phyloP scores from a whole-genome alignment of 805 yeast genomes.

The Candida succiphila region DNA sequence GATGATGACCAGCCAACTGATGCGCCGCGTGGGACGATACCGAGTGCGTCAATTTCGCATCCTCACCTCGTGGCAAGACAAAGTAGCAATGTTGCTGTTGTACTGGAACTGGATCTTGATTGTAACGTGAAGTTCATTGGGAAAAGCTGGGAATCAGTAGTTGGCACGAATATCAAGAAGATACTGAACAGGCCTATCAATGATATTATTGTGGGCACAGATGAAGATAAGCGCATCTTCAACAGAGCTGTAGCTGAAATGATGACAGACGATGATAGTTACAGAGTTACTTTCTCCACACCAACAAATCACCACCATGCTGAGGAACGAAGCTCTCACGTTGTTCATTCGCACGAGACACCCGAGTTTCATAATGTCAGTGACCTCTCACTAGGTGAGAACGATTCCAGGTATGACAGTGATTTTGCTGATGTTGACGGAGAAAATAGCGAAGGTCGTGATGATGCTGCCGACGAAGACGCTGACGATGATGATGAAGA shows the following conservation, averaged over 20 bases:
- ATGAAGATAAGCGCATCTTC: constrained; percentile 58
- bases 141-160: constrained; percentile 68
- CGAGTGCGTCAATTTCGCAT: too few species aligned
- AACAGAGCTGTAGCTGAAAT: constrained; percentile 59
- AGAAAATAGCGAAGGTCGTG: neutral
- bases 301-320: constrained; percentile 11
- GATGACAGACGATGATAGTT: constrained; percentile 66
- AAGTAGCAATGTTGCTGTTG: too few species aligned
- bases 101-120: constrained; percentile 73
- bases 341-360: neutral
- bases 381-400: neutral
- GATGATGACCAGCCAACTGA: neutral
- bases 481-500: constrained; percentile 7
- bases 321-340: neutral
- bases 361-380: neutral
- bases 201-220: constrained; percentile 54
- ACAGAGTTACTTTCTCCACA: constrained; percentile 64
- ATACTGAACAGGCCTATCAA: constrained; percentile 50
- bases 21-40: too few species aligned
- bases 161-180: constrained; percentile 53
- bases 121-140: constrained; percentile 71
- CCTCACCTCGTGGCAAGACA: too few species aligned
- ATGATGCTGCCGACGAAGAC: constrained; percentile 6
- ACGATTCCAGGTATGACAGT: neutral
- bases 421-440: too few species aligned